These are phyloP conservation scores for Hibiscus mutabilis DNA, from an alignment of 345 rosid genomes.

Conservation along the genomic window DNA sequence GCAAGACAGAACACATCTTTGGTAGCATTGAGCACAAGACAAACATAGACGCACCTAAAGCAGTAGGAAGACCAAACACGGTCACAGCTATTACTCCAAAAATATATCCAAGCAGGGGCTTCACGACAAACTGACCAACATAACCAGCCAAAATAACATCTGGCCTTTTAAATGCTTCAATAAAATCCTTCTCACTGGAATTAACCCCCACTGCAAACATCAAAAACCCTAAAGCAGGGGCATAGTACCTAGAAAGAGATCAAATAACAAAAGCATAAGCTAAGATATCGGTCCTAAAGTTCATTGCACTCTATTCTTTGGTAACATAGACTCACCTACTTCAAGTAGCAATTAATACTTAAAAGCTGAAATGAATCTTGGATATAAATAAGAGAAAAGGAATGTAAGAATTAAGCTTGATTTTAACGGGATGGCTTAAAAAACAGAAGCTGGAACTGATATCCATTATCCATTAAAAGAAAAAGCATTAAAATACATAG, in stretches of 20 bases:
- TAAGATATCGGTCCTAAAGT: background rate
- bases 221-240: slow-evolving; percentile 90
- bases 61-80: slow-evolving; percentile 66
- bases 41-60: slow-evolving; percentile 45
- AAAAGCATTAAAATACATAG: background rate
- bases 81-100: slow-evolving; percentile 66
- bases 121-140: slow-evolving; percentile 69
- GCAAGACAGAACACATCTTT: background rate
- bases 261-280: slow-evolving; percentile 8
- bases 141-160: slow-evolving; percentile 70
- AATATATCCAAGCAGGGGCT: slow-evolving; percentile 81
- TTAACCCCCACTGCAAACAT: slow-evolving; percentile 98
- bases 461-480: background rate
- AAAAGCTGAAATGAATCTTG: background rate
- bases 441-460: background rate
- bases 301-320: background rate
- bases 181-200: slow-evolving; percentile 80
- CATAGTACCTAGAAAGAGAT: slow-evolving; percentile 65
- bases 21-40: background rate
- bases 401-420: background rate
- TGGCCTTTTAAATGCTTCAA: slow-evolving; percentile 80
- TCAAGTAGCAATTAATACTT: background rate
- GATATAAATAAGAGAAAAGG: background rate
- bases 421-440: background rate
- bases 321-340: background rate